Conservation (phyloP, 2,329 filamentous ascomycete genomes). For the Fusarium abutilonis region DNA sequence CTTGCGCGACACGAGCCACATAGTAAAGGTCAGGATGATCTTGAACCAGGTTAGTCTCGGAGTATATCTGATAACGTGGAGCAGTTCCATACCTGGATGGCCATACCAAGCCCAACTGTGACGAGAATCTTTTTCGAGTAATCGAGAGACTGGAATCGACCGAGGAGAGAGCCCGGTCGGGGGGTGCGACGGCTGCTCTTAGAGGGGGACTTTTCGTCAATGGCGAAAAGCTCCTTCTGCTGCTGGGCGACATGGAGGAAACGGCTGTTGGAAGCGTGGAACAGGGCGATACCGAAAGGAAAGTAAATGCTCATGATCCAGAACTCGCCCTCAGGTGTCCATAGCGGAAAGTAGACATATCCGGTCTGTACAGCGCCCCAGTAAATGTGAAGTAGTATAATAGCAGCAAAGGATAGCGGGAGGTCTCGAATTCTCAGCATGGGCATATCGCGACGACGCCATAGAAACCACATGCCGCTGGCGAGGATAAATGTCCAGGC, state of each 20-base stretch:
- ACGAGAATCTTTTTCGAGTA: constrained; percentile 61
- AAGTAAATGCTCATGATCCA: constrained; percentile 75
- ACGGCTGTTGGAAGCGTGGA: constrained; percentile 71
- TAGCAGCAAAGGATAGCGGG: constrained; percentile 53
- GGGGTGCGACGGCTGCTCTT: constrained; percentile 24
- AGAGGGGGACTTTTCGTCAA: constrained; percentile 19
- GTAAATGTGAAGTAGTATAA: constrained; percentile 55
- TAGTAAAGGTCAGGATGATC: constrained; percentile 66
- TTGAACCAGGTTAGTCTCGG: constrained; percentile 44
- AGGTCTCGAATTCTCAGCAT: constrained; percentile 55
- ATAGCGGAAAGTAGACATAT: constrained; percentile 53
- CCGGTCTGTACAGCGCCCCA: constrained; percentile 54
- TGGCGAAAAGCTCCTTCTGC: constrained; percentile 57
- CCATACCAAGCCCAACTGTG: constrained; percentile 64
- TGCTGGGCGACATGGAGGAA: constrained; percentile 67
- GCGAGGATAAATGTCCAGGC: constrained; percentile 54
- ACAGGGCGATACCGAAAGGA: constrained; percentile 71
- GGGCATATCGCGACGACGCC: constrained; percentile 52
- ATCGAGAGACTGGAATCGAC: constrained; percentile 54
- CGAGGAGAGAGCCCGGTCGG: constrained; percentile 45
- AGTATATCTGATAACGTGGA: rapidly evolving
- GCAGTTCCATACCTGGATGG: constrained; percentile 59
- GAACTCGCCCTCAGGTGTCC: constrained; percentile 65
- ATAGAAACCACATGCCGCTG: constrained; percentile 55
- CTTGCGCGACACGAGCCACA: constrained; percentile 71